Percentiles rank a stretch among this genome's conserved stretches.
Evolutionary conservation across 495 filamentous ascomycete genomes (phyloP).

Genomic region (Tirmania nivea): DNA sequence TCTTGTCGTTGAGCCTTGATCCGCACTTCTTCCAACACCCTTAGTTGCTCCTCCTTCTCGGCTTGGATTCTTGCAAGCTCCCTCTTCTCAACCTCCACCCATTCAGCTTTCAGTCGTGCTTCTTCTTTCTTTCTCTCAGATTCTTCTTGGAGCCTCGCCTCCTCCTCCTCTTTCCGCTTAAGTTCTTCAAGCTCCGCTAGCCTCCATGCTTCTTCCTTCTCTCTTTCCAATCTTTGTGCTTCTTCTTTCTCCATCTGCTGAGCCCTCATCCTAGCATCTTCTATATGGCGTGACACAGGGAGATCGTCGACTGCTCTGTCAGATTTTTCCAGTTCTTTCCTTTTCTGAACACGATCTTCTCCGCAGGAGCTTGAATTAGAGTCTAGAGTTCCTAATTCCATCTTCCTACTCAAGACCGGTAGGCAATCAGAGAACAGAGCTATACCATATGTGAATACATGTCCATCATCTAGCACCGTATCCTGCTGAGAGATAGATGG

Average conservation of each 20-base stretch:
- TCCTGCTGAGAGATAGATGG: slow-evolving; percentile 15
- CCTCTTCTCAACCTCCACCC: background rate
- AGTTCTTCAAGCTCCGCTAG: too few relatives aligned
- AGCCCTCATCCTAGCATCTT: background rate
- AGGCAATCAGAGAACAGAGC: slow-evolving; percentile 35
- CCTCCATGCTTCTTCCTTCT: too few relatives aligned
- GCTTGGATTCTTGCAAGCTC: too few relatives aligned
- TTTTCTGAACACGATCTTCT: too few relatives aligned
- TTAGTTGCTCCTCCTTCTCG: too few relatives aligned
- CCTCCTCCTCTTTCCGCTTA: background rate
- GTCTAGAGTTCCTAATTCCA: slow-evolving; percentile 21
- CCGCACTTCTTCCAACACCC: too few relatives aligned
- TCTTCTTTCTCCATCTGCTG: background rate
- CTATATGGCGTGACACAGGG: background rate
- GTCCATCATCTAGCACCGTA: slow-evolving; percentile 32
- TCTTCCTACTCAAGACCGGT: slow-evolving; percentile 27
- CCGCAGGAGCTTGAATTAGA: too few relatives aligned
- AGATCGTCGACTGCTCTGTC: slow-evolving; percentile 18
- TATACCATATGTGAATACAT: slow-evolving; percentile 30
- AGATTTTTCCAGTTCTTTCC: background rate
- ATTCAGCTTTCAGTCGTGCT: background rate
- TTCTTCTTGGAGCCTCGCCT: background rate
- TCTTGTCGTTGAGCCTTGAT: too few relatives aligned
- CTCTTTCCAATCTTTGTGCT: background rate
- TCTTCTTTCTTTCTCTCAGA: background rate